Evolutionary conservation across 805 yeast species (phyloP), one percentile per base, ranked within the genome.

Genomic region (Starmera dryadoides): DNA sequence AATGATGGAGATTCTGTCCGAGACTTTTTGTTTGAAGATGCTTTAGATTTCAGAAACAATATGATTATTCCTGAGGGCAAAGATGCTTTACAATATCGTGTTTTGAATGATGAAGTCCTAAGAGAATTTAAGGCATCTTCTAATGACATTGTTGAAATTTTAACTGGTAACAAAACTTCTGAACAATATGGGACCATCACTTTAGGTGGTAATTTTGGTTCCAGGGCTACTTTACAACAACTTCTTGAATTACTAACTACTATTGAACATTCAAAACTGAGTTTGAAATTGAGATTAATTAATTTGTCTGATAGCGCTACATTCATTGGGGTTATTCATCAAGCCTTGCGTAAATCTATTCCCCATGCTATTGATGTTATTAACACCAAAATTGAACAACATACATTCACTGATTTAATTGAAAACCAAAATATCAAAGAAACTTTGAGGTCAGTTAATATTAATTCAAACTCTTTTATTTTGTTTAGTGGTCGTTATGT

Each of bases 171-270:
- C 5, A 39, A 38, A 4, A 42, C 44, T 2, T 45, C 54, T 19
- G 61, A 58, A 17, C n/a, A 49, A 33, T 22, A 55, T 33, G 63
- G 56, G 14, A 62, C 69, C 1, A 33, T 79, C 8, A 78, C 86
- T 58, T 46, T 83, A 10, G 64, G 79, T 38, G 93, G 86, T 29
- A 75, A 79, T 48, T 70, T 81, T 41, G 59, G 63, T 21, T 50
- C 65, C 2, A 23, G 46, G 2, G 34, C 51, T 4, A 61, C 72
- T 7, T 47, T 71, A 22, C 43, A 58, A 4, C 86, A 81, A 52
- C 50, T 82, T 9, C 37, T 56, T 17, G 62, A 62, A 25, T 43
- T 70, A 0, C 45, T 71, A 26, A 45, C 56, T 30, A 35, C 39
- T 48, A 43, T 52, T 38, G 37, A 57, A 48, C 35, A 49, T 35